phyloP scores from a whole-genome alignment of 202 grass and related monocot species.

The Alloteropsis angusta region DNA sequence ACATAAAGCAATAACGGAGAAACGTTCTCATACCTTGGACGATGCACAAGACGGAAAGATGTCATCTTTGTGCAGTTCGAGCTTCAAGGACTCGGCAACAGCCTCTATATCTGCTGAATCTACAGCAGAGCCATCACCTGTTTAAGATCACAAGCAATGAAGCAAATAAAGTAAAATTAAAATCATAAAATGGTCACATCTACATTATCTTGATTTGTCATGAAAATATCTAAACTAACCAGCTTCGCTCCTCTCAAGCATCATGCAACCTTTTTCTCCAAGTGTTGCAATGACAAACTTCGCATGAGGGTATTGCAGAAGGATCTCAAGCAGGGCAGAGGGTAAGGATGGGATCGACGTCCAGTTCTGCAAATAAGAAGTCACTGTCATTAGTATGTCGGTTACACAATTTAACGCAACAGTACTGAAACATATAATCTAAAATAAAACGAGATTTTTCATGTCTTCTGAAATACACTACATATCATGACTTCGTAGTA shows the following conservation, averaged over 20 bases:
- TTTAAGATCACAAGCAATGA: not conserved
- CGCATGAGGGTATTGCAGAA: constrained; percentile 28
- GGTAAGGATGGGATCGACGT: constrained; percentile 31
- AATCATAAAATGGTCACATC: not conserved
- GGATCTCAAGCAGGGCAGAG: constrained; percentile 38
- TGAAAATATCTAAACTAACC: constrained; percentile 3
- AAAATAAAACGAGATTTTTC: not conserved
- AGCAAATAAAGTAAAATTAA: not conserved
- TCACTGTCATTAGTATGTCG: not conserved
- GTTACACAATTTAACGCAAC: not conserved
- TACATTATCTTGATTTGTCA: not conserved
- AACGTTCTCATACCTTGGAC: constrained; percentile 25
- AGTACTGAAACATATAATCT: not conserved
- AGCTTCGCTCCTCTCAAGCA: constrained; percentile 30
- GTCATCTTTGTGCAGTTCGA: constrained; percentile 27
- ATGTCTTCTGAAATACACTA: not conserved
- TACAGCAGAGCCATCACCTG: constrained; percentile 4
- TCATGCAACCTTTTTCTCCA: constrained; percentile 45
- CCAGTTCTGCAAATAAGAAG: constrained; percentile 26
- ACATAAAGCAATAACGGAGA: not conserved
- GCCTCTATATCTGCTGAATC: constrained; percentile 21
- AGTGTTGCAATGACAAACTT: constrained; percentile 38
- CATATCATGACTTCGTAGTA: not conserved
- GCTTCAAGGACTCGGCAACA: constrained; percentile 24
- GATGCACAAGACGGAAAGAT: constrained; percentile 29